Conservation (phyloP, 805 yeast genomes). For the Metschnikowia matae region DNA sequence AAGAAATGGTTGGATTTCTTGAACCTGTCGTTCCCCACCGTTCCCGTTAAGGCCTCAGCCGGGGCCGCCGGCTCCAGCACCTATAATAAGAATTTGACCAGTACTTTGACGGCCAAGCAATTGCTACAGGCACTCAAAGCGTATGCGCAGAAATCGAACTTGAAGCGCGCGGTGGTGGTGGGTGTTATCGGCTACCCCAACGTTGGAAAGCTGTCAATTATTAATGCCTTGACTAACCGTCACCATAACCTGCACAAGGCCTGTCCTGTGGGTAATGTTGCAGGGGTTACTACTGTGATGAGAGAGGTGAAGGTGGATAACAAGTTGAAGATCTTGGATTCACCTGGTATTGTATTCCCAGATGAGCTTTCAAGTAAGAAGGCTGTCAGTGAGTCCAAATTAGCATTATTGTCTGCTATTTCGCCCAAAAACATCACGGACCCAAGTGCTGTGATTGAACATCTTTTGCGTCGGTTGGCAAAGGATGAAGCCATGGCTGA, state of each 20-base stretch:
- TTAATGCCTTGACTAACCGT: conserved; percentile 80
- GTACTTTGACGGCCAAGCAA: conserved; percentile 65
- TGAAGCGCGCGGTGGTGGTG: conserved; percentile 84
- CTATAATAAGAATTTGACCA: conserved; percentile 71
- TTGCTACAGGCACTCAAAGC: conserved; percentile 79
- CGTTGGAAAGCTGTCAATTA: conserved; percentile 93
- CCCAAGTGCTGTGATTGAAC: conserved; percentile 75
- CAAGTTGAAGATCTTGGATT: conserved; percentile 82
- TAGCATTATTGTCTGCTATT: conserved; percentile 81
- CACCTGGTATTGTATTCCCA: conserved; percentile 98
- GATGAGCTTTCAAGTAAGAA: conserved; percentile 40
- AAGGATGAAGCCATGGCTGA: conserved; percentile 75
- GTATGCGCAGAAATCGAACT: conserved; percentile 76
- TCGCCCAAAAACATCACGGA: conserved; percentile 84
- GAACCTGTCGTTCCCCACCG: conserved; percentile 81
- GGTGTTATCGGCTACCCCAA: conserved; percentile 98
- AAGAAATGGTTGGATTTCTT: conserved; percentile 80
- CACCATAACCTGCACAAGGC: conserved; percentile 64
- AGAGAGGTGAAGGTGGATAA: conserved; percentile 91
- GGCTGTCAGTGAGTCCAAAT: conserved; percentile 64
- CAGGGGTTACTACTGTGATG: conserved; percentile 91
- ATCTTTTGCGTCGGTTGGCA: conserved; percentile 71
- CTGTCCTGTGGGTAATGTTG: conserved; percentile 96
- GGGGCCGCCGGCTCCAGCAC: conserved; percentile 66
- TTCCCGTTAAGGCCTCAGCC: conserved; percentile 79